These are phyloP conservation scores for Furcasterigmium sp. DNA, from an alignment of 2,329 filamentous ascomycete species.

Conservation along the genomic window DNA sequence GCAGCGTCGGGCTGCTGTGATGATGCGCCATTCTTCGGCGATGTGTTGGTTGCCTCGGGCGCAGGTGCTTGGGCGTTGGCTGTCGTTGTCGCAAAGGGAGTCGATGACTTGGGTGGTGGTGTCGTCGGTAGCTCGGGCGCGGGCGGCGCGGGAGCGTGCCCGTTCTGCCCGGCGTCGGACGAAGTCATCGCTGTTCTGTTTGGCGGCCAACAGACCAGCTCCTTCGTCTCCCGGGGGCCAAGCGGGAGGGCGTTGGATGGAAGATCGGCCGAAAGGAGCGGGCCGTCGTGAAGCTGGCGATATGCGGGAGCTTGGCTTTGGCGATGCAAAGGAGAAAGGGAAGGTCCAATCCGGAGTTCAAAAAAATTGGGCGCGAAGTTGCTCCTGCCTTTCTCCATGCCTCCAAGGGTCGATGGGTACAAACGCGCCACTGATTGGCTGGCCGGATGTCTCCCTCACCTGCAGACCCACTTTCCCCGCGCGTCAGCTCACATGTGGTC, in stretches of 20 bases:
- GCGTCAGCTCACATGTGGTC: slow-evolving; percentile 2
- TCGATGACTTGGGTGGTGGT: slow-evolving; percentile 10
- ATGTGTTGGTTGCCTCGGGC: slow-evolving; percentile 2
- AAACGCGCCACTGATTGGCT: slow-evolving; percentile 8
- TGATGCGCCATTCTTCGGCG: background rate
- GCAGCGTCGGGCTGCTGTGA: slow-evolving; percentile 6
- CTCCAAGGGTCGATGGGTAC: slow-evolving; percentile 10
- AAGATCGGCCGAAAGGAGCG: background rate
- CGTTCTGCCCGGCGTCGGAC: slow-evolving; percentile 40
- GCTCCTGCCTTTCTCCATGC: slow-evolving; percentile 5
- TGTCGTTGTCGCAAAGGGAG: too few relatives aligned
- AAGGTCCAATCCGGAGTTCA: slow-evolving; percentile 5
- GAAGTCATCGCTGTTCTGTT: slow-evolving; percentile 55
- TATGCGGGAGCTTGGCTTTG: background rate
- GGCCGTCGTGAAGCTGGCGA: background rate
- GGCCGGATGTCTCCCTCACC: slow-evolving; percentile 7
- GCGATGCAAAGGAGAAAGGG: slow-evolving; percentile 5
- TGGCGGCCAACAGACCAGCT: slow-evolving; percentile 36
- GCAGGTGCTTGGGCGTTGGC: slow-evolving; percentile 2
- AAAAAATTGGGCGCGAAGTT: slow-evolving; percentile 12
- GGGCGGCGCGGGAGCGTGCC: slow-evolving; percentile 16
- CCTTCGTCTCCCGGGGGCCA: slow-evolving; percentile 39
- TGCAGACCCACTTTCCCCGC: slow-evolving; percentile 11
- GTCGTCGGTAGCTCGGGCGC: slow-evolving; percentile 14
- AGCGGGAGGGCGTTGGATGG: slow-evolving; percentile 2